Percentiles rank a stretch among this genome's conserved stretches.
Conservation (phyloP, 2,329 filamentous ascomycete species). For the Ceratocystis cacaofunesta region DNA sequence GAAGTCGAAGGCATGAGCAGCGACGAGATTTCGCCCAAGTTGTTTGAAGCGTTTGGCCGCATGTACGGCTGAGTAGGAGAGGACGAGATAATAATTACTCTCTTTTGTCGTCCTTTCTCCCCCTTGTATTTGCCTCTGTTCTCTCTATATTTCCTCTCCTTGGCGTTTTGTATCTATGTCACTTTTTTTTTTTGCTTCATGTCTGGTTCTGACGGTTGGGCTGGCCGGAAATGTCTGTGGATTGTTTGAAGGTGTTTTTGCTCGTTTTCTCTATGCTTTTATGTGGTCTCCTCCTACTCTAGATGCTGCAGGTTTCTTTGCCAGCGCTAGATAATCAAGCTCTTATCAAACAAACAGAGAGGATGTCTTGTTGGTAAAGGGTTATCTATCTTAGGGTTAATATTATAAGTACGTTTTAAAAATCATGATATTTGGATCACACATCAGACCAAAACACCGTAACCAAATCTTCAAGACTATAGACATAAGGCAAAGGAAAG, state of each 20-base stretch:
- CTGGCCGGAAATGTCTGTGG: not conserved
- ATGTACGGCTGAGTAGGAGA: not conserved
- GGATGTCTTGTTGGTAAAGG: no score
- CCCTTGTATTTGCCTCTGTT: not conserved
- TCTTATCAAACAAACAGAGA: no score
- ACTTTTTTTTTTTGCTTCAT: not conserved
- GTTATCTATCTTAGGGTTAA: no score
- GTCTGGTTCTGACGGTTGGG: not conserved
- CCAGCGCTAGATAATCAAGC: not conserved
- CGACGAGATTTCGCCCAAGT: conserved; percentile 86
- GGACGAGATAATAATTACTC: no score
- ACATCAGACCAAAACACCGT: no score
- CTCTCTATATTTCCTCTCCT: not conserved
- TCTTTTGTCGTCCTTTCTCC: not conserved
- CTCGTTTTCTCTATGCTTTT: not conserved
- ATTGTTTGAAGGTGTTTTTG: not conserved
- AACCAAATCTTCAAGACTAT: not conserved
- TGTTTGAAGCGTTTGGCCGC: conserved; percentile 67
- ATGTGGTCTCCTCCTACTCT: not conserved
- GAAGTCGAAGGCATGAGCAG: conserved; percentile 79
- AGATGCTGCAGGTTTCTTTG: not conserved
- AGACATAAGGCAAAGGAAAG: not conserved
- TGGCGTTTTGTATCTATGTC: not conserved
- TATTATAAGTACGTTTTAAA: no score
- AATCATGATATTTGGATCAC: no score